Evolutionary conservation across 176 grass and related monocot species (phyloP), one percentile per base, ranked within the genome.

Genomic region (Musa itinerans): DNA sequence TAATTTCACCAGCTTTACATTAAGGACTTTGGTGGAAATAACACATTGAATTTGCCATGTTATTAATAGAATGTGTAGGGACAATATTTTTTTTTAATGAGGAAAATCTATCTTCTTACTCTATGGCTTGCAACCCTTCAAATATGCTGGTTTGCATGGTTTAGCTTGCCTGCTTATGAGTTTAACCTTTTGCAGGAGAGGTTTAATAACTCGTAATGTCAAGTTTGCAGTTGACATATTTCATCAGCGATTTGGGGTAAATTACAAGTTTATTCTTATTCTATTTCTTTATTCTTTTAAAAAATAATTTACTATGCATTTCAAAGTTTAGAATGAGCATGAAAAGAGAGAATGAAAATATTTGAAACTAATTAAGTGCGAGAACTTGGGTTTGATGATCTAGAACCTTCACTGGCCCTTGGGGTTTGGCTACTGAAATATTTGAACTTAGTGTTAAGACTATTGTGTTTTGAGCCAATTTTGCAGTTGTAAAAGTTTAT

Each of bases 201-300:
- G 94, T 71, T 67, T 98, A 77, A 93, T 98, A 68, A 98, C 94
- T 67, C 88, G 88, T 22, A 98, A 98, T 82, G 86, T 98, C 49
- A 91, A 93, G 82, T 82, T 23, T 10, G 88, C 88, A 6, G 88
- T 98, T 26, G 84, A 98, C 83, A 79, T 91, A 78, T 98, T 98
- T 89, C 94, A 98, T 78, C 82, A 98, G 76, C 88, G 83, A 43
- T 91, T 98, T 80, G 90, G 90, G 74, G 94, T 91, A 91, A 89
- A 74, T 23, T 50, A 14, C 50, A 64, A 50, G 2, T 8, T n/a
- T 88, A 15, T 1, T 53, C 61, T 76, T 53, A 6, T 43, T 71
- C 12, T 75, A 26, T 65, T 29, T 25, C 61, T 54, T 63, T 56
- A 69, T 23, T 17, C 8, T 73, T 34, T 50, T 56, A 12, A 67